Evolutionary conservation across 2,329 filamentous ascomycete genomes (phyloP), one percentile per base, ranked within the genome.

Genomic region (Nannizziopsis arthrosporioides): DNA sequence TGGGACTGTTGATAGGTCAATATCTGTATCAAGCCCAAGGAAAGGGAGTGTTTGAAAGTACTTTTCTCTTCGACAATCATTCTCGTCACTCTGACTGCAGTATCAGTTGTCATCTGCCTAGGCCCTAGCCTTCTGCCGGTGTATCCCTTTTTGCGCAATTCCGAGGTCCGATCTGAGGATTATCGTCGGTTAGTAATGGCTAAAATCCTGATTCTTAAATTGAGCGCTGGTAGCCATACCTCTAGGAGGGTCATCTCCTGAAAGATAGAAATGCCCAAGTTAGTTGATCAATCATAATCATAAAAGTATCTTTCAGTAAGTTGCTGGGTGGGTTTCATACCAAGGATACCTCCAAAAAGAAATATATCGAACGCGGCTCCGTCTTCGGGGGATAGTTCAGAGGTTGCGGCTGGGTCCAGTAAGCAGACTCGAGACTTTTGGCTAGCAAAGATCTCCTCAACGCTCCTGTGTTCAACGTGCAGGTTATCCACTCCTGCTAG

Each of bases 101-200:
- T 98, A 64, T 98, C 92, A 3, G 92, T 98, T 2, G 92, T 96
- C 90, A 98, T 95, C 68, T 98, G 92, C 58, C 89, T 82, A 6
- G 90, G 86, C 0, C 92, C 92, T 27, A 98, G 73, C 50, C 92
- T 77, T 46, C 92, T 81, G 50, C 90, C 88, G 50, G 82, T 74
- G 59, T 94, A 98, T 2, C 92, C 92, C 64, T 96, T 94, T 67
- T 86, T 88, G 45, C 92, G 81, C 58, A 98, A 72, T 66, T 98
- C 92, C n/a, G 85, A 90, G 3, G 92, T 98, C 53, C 92, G 82
- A 68, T 96, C 90, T 93, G 34, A 46, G 7, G 36, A 30, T 10
- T 37, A 42, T 27, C 7, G 3, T 27, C 7, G 22, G 49, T 43
- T 44, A 46, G 31, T 17, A 22, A 12, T 27, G 31, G 15, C 11